These are phyloP conservation scores for Aspergillus transmontanensis DNA, from an alignment of 2,329 filamentous ascomycete species.

Conservation along the genomic window DNA sequence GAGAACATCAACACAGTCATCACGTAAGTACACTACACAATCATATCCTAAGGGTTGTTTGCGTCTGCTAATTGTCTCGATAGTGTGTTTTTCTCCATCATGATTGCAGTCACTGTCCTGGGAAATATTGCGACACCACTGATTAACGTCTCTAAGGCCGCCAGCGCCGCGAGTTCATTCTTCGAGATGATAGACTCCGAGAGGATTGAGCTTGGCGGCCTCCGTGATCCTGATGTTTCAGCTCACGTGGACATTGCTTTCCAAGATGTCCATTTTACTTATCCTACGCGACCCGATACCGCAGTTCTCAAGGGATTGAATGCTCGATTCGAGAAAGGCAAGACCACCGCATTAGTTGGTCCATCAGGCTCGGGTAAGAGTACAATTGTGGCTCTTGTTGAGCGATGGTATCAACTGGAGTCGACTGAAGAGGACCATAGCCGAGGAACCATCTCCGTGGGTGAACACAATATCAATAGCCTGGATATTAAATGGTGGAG, in stretches of 20 bases:
- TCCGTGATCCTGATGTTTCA: slow-evolving; percentile 55
- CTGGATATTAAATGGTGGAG: slow-evolving; percentile 66
- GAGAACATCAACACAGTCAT: slow-evolving; percentile 39
- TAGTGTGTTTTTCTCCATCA: slow-evolving; percentile 40
- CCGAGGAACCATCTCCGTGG: slow-evolving; percentile 56
- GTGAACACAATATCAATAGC: slow-evolving; percentile 55
- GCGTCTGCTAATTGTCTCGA: background rate
- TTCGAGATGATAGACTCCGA: slow-evolving; percentile 37
- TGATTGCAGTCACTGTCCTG: slow-evolving; percentile 30
- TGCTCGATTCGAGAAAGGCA: slow-evolving; percentile 36
- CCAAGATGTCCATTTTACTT: slow-evolving; percentile 69
- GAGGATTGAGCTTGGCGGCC: slow-evolving; percentile 32
- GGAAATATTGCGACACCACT: slow-evolving; percentile 36
- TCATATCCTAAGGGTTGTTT: background rate
- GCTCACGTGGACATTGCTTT: slow-evolving; percentile 61
- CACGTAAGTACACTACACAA: slow-evolving; percentile 26
- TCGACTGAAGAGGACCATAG: slow-evolving; percentile 7
- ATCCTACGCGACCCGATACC: slow-evolving; percentile 55
- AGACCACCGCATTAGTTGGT: slow-evolving; percentile 49
- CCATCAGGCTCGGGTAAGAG: slow-evolving; percentile 51
- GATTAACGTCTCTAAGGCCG: slow-evolving; percentile 39
- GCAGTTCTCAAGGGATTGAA: slow-evolving; percentile 39
- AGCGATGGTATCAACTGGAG: slow-evolving; percentile 45
- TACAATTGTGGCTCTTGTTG: slow-evolving; percentile 47
- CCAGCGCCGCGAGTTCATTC: slow-evolving; percentile 33